phyloP scores from a whole-genome alignment of 1,284 basidiomycete genomes.

The Malassezia dermatis region DNA sequence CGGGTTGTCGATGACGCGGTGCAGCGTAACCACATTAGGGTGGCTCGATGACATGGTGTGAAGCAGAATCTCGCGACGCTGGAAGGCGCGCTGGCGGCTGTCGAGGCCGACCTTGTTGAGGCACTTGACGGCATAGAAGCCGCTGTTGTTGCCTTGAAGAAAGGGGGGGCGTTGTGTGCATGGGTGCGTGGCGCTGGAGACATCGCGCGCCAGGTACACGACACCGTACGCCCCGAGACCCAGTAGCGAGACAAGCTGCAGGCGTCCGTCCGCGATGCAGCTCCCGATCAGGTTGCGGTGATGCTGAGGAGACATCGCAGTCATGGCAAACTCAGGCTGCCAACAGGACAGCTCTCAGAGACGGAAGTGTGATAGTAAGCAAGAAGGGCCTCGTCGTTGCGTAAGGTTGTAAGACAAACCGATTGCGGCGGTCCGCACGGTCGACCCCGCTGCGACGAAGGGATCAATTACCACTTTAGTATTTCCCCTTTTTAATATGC shows the following conservation, averaged over 20 bases:
- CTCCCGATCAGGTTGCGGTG: conserved; percentile 49
- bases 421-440: not conserved
- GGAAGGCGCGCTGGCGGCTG: conserved; percentile 68
- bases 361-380: not conserved
- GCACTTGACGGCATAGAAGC: conserved; percentile 73
- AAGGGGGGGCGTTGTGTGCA: conserved; percentile 14
- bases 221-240: conserved; percentile 92
- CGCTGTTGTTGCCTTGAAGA: conserved; percentile 46
- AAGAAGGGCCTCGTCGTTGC: not conserved
- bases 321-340: not conserved
- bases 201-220: conserved; percentile 59
- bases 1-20: conserved; percentile 65
- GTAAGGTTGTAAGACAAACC: not conserved
- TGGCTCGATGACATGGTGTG: conserved; percentile 60
- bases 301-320: not conserved
- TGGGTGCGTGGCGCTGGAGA: conserved; percentile 3
- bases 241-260: conserved; percentile 79
- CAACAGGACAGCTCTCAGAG: not conserved
- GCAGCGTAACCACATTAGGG: conserved; percentile 78
- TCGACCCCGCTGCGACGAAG: not conserved
- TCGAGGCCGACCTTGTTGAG: conserved; percentile 54
- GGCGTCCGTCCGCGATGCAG: conserved; percentile 49
- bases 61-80: conserved; percentile 61
- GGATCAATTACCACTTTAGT: not conserved
- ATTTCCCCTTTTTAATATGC: not conserved